phyloP scores from a whole-genome alignment of 805 yeast species.

The Saturnispora dispora region DNA sequence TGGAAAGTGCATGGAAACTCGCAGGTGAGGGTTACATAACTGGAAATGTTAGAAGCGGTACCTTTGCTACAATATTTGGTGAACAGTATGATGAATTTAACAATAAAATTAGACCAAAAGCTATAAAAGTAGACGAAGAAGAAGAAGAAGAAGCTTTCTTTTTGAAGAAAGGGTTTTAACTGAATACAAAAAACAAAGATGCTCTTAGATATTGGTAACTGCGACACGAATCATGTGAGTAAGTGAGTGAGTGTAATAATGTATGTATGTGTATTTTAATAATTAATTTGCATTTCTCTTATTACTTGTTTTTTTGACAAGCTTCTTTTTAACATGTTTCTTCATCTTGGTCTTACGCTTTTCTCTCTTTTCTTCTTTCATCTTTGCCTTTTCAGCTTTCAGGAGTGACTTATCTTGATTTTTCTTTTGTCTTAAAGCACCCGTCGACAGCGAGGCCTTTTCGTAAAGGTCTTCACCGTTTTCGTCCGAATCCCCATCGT shows the following conservation, averaged over 20 bases:
- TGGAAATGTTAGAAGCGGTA: neutral
- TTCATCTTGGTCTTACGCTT: slow-evolving; percentile 76
- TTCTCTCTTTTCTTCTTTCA: slow-evolving; percentile 71
- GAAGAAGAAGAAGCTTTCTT: neutral
- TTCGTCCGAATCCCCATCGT: slow-evolving; percentile 26
- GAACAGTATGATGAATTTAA: slow-evolving; percentile 1
- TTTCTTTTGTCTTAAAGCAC: slow-evolving; percentile 53
- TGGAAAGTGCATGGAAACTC: slow-evolving; percentile 1
- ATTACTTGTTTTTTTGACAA: slow-evolving; percentile 41
- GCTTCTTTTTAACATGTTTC: slow-evolving; percentile 71
- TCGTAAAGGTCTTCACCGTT: slow-evolving; percentile 27
- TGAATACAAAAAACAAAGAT: neutral
- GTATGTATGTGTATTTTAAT: slow-evolving; percentile 8
- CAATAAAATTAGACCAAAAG: neutral
- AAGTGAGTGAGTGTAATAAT: neutral
- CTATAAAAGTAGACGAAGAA: neutral
- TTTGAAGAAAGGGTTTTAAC: neutral
- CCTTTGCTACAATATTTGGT: slow-evolving; percentile 3
- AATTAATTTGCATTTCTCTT: neutral
- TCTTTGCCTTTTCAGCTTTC: slow-evolving; percentile 62
- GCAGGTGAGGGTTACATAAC: slow-evolving; percentile 3
- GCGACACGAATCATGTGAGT: too few relatives aligned
- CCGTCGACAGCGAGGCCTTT: slow-evolving; percentile 19
- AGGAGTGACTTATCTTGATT: slow-evolving; percentile 71
- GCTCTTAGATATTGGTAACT: neutral